Conservation (phyloP, 2,329 filamentous ascomycete species). For the Aspergillus sp. region DNA sequence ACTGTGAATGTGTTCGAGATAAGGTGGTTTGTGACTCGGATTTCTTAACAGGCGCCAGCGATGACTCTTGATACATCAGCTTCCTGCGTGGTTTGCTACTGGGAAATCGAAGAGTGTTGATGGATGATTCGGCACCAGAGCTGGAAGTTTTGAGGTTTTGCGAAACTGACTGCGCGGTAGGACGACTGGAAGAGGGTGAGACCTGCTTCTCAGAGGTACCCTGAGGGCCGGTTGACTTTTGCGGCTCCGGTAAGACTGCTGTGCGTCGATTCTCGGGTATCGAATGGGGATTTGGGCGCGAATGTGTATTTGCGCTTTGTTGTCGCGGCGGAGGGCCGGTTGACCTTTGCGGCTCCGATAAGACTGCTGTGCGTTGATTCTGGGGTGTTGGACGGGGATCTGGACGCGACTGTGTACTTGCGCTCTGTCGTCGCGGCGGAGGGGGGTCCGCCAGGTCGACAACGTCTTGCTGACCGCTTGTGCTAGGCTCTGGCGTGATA, state of each 20-base stretch:
- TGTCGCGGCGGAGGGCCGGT: not conserved
- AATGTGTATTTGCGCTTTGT: not conserved
- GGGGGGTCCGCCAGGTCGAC: constrained; percentile 25
- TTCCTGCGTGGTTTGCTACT: constrained; percentile 42
- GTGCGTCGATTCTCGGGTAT: not conserved
- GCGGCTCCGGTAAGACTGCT: not conserved
- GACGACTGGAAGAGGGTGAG: not conserved
- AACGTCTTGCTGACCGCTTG: constrained; percentile 11
- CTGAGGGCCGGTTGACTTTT: not conserved
- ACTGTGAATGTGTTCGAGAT: constrained; percentile 21
- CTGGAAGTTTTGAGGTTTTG: constrained; percentile 5
- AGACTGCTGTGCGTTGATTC: not conserved
- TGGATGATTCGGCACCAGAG: constrained; percentile 10
- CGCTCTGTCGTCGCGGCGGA: not conserved
- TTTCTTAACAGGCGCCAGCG: constrained; percentile 21
- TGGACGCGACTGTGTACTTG: not conserved
- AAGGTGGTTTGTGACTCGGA: constrained; percentile 5
- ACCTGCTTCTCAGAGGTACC: not conserved
- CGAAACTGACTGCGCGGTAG: not conserved
- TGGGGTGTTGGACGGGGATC: not conserved
- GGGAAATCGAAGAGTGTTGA: constrained; percentile 32
- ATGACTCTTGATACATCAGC: constrained; percentile 42
- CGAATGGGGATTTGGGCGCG: not conserved
- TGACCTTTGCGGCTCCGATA: not conserved
- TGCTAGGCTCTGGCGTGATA: constrained; percentile 15